Evolutionary conservation across 1,284 basidiomycete species (phyloP), one percentile per base, ranked within the genome.

Genomic region (Fomitopsis betulina): DNA sequence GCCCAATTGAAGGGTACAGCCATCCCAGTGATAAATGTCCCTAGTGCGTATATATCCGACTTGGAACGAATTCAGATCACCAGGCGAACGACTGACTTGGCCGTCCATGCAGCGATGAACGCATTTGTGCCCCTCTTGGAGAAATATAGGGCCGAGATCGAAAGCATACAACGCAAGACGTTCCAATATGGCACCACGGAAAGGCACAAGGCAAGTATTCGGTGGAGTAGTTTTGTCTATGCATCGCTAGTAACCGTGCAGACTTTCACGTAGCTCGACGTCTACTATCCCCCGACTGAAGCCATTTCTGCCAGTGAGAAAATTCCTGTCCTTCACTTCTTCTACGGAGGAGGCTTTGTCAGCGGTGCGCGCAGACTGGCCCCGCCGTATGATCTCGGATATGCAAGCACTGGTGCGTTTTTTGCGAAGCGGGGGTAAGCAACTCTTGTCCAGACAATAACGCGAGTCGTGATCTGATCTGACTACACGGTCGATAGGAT

Each of bases 261-360:
- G n/a, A n/a, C 50, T 38, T 2, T 37, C 25, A 10, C 23, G 3
- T 56, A 83, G 80, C 72, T 84, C 15, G 82, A 84, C 58, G 74
- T 86, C 0, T 87, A 86, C 65, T 85, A 83, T 64, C 85, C 86
- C 0, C 60, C 73, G 1, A 59, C 68, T 1, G 58, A 60, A 15
- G 61, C 25, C 12, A 3, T 65, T 1, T 10, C 52, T 10, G 38
- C 43, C 8, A 55, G 56, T 5, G 70, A 64, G 5, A 77, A 76
- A 59, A 73, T 76, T 0, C 83, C 83, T 0, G 72, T 87, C 21
- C 68, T 89, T n/a, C 80, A 88, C 68, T 87, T 81, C 68, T 62
- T 82, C 43, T 87, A 88, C 61, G 86, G 86, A 0, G 86, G 86
- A 5, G 84, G 85, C 2, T 85, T 85, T 66, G 70, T 72, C 58